These are phyloP conservation scores for Picea sitchensis DNA, from an alignment of 75 land plant species.

Conservation along the genomic window DNA sequence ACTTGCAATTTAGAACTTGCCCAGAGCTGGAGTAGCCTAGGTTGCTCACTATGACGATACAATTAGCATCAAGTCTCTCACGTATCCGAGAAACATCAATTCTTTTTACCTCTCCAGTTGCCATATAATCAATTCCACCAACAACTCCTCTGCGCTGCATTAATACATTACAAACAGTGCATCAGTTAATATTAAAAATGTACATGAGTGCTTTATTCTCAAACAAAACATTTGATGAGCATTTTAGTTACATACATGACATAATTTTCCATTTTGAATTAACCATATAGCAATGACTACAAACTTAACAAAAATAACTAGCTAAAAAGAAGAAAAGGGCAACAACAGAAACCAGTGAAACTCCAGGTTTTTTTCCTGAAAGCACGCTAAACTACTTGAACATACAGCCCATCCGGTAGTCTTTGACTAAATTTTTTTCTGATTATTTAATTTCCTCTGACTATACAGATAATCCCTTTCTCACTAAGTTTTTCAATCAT, in stretches of 20 bases:
- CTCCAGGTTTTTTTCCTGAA: background rate
- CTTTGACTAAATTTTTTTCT: background rate
- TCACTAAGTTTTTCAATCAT: background rate
- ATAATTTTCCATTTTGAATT: background rate
- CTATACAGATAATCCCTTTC: background rate
- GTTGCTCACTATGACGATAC: slow-evolving; percentile 87
- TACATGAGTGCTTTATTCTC: background rate
- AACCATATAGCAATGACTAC: background rate
- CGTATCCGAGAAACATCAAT: slow-evolving; percentile 75
- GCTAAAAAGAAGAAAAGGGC: background rate
- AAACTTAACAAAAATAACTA: background rate
- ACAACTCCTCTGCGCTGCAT: slow-evolving; percentile 88
- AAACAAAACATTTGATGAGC: background rate
- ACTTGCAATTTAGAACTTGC: slow-evolving; percentile 99
- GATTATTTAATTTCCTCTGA: background rate
- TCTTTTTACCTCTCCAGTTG: slow-evolving; percentile 96
- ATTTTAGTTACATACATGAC: background rate
- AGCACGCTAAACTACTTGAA: background rate
- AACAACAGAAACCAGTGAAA: background rate
- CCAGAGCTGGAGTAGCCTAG: slow-evolving; percentile 95
- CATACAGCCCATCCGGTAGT: background rate
- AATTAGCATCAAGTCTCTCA: slow-evolving; percentile 78
- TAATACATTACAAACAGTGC: slow-evolving; percentile 11
- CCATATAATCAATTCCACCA: slow-evolving; percentile 80
- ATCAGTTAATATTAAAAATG: background rate